Conservation (phyloP, 139 green algal genomes). For the Chara braunii region DNA sequence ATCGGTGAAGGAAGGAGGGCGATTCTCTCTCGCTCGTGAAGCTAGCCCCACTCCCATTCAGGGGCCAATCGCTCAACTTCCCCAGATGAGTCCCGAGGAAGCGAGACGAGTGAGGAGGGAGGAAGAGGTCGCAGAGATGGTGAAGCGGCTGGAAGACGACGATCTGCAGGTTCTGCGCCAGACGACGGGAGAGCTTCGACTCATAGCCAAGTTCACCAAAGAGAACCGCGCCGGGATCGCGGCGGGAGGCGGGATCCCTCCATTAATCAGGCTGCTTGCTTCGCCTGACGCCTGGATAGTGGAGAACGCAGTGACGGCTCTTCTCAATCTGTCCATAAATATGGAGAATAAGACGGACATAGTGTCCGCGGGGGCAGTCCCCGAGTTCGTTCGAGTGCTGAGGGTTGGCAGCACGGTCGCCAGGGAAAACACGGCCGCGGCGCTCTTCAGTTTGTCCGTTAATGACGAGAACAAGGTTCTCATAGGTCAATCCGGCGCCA, state of each 20-base stretch:
- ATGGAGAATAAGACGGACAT: constrained; percentile 27
- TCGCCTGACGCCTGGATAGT: constrained; percentile 22
- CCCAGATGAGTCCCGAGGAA: not conserved
- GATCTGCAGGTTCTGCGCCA: not conserved
- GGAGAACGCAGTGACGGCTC: constrained; percentile 29
- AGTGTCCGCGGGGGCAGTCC: constrained; percentile 10
- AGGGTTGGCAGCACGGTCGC: constrained; percentile 20
- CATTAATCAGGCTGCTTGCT: constrained; percentile 6
- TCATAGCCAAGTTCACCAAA: constrained; percentile 29
- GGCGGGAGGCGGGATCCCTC: constrained; percentile 9
- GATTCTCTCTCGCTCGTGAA: too few species aligned
- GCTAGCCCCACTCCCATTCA: not conserved
- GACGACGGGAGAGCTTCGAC: constrained; percentile 12
- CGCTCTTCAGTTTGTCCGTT: constrained; percentile 33
- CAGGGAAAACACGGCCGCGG: constrained; percentile 24
- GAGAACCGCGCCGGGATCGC: constrained; percentile 22
- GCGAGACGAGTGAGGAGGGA: not conserved
- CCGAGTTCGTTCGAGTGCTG: constrained; percentile 12
- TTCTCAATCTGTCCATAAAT: constrained; percentile 35
- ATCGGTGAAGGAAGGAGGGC: too few species aligned
- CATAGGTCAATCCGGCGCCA: constrained; percentile 27
- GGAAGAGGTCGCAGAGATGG: not conserved
- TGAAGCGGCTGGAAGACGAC: not conserved
- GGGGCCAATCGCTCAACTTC: not conserved
- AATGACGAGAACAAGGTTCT: constrained; percentile 29